Conservation (phyloP, 2,329 filamentous ascomycete species). For the Zelopaecilomyces penicillatus region DNA sequence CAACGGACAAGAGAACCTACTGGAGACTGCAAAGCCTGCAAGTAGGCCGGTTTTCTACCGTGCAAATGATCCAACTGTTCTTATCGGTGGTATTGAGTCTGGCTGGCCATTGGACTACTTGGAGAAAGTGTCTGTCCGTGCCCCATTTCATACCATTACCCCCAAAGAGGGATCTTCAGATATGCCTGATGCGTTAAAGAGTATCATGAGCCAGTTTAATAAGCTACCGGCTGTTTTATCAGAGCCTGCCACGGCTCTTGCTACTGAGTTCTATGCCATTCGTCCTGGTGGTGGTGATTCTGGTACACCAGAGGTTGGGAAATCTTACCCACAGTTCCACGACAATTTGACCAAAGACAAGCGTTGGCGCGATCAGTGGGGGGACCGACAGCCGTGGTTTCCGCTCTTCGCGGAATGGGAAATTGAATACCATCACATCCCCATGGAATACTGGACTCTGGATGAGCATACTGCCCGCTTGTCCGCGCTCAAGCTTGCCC, state of each 20-base stretch:
- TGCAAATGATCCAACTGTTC: conserved; percentile 28
- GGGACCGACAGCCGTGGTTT: conserved; percentile 27
- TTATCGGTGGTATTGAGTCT: conserved; percentile 25
- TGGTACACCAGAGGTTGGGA: background rate
- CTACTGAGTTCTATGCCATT: background rate
- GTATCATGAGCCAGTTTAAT: background rate
- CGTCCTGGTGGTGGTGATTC: background rate
- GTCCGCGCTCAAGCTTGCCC: background rate
- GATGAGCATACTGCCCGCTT: conserved; percentile 8
- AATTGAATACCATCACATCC: conserved; percentile 31
- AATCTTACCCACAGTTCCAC: conserved; percentile 6
- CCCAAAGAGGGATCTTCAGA: background rate
- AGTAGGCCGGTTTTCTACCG: conserved; percentile 19
- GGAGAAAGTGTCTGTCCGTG: background rate
- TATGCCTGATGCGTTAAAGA: background rate
- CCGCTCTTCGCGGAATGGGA: conserved; percentile 38
- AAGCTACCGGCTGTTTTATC: background rate
- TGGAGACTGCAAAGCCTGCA: conserved; percentile 14
- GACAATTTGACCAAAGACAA: background rate
- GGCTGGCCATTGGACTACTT: conserved; percentile 32
- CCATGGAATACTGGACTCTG: conserved; percentile 23
- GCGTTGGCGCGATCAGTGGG: conserved; percentile 23
- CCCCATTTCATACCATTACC: conserved; percentile 1
- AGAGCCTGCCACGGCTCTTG: background rate
- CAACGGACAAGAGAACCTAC: background rate